These are phyloP conservation scores for Rhizophagus clarus DNA, from an alignment of 192 early-diverging fungal species.

Conservation along the genomic window DNA sequence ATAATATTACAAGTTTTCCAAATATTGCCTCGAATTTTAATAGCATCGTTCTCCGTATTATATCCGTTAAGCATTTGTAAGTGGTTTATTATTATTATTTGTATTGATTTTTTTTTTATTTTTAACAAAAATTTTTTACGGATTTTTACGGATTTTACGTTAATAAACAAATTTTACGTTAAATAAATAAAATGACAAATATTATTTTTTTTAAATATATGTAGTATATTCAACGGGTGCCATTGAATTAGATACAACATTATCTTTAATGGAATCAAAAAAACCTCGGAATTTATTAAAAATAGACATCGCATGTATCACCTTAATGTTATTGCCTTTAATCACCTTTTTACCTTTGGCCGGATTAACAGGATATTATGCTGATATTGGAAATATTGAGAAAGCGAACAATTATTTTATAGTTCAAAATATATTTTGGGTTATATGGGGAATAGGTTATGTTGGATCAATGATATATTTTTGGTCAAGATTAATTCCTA, in stretches of 20 bases:
- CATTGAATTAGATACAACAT: background rate
- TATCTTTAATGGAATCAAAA: background rate
- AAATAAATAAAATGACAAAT: too few species aligned
- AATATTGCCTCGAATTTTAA: background rate
- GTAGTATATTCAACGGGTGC: background rate
- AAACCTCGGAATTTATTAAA: background rate
- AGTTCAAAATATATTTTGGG: background rate
- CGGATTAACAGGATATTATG: background rate
- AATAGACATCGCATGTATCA: background rate
- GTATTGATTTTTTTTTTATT: too few species aligned
- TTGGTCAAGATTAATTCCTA: background rate
- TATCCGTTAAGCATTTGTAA: background rate
- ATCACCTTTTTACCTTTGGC: background rate
- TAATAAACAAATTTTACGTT: too few species aligned
- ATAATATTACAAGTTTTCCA: background rate
- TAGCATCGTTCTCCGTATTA: background rate
- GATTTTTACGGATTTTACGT: too few species aligned
- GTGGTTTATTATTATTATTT: background rate
- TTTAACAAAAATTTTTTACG: too few species aligned
- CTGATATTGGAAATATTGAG: slow-evolving; percentile 1
- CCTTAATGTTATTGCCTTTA: background rate
- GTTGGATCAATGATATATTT: background rate
- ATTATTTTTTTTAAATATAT: background rate
- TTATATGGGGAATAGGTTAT: background rate
- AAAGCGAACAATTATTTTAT: background rate